phyloP scores from a whole-genome alignment of 768 basidiomycete genomes.

The Tulasnella sp. region DNA sequence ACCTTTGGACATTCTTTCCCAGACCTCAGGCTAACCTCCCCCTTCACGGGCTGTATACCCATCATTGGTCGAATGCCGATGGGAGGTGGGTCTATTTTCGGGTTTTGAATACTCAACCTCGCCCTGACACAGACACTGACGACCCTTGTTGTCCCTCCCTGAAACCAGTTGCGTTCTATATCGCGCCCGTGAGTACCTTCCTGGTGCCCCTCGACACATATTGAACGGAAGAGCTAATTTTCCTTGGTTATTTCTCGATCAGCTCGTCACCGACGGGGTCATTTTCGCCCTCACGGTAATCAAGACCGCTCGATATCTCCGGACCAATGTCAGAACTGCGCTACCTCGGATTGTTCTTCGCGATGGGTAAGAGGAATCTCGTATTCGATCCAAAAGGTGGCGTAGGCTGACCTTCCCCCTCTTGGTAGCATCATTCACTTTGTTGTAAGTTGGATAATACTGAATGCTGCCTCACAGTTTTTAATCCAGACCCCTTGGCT shows the following conservation, averaged over 20 bases:
- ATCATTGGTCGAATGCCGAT: not conserved
- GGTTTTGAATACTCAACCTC: not conserved
- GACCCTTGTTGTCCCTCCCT: not conserved
- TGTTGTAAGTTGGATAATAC: not conserved
- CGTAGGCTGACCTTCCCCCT: not conserved
- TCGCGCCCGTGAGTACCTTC: not conserved
- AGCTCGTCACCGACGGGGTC: not conserved
- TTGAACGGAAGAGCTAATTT: not conserved
- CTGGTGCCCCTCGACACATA: not conserved
- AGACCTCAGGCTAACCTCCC: not conserved
- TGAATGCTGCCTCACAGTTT: not conserved
- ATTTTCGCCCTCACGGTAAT: not conserved
- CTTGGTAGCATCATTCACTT: not conserved
- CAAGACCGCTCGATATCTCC: not conserved
- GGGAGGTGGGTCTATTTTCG: not conserved
- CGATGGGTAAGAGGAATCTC: not conserved
- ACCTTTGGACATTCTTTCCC: not conserved
- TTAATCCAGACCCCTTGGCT: not conserved
- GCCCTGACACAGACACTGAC: not conserved
- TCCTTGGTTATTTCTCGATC: not conserved
- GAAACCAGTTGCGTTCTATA: not conserved
- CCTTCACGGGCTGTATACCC: not conserved
- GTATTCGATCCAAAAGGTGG: not conserved
- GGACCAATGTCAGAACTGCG: not conserved
- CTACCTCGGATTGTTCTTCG: not conserved